A percentile compares a stretch with the other conserved stretches of the same genome.
phyloP scores from a whole-genome alignment of 768 basidiomycete species.

The Trametes elegans region DNA sequence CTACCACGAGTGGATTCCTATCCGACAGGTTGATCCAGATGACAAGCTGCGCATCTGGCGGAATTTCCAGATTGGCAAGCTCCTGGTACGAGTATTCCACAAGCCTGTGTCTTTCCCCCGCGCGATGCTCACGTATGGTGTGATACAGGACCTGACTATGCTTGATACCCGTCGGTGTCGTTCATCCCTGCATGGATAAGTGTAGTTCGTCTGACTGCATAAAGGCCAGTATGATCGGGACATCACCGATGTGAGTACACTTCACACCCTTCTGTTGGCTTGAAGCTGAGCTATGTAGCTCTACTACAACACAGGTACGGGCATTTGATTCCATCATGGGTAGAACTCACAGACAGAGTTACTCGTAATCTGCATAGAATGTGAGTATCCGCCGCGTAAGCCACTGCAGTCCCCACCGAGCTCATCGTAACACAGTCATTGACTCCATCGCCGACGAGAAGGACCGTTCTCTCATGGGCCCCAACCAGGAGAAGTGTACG shows the following conservation, averaged over 20 bases:
- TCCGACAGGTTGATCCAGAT: slow-evolving; percentile 52
- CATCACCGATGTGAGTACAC: slow-evolving; percentile 47
- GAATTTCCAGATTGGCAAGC: slow-evolving; percentile 61
- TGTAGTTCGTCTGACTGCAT: background rate
- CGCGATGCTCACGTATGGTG: background rate
- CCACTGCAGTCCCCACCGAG: too few relatives aligned
- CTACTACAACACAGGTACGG: slow-evolving; percentile 50
- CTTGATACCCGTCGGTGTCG: slow-evolving; percentile 52
- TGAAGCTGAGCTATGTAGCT: slow-evolving; percentile 29
- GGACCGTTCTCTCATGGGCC: slow-evolving; percentile 54
- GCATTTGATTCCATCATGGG: too few relatives aligned
- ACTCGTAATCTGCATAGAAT: background rate
- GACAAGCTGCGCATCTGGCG: slow-evolving; percentile 62
- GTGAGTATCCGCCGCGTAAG: background rate
- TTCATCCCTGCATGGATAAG: background rate
- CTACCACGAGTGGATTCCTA: slow-evolving; percentile 64
- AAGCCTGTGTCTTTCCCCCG: too few relatives aligned
- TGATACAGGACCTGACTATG: slow-evolving; percentile 53
- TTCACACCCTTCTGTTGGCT: background rate
- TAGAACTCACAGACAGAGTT: background rate
- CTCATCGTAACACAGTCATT: slow-evolving; percentile 34
- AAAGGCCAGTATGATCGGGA: slow-evolving; percentile 53
- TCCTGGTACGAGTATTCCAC: slow-evolving; percentile 42
- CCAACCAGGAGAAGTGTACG: slow-evolving; percentile 51
- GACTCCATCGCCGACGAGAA: slow-evolving; percentile 40